Evolutionary conservation across 2,329 filamentous ascomycete genomes (phyloP).

Genomic region (Xylariaceae sp.): DNA sequence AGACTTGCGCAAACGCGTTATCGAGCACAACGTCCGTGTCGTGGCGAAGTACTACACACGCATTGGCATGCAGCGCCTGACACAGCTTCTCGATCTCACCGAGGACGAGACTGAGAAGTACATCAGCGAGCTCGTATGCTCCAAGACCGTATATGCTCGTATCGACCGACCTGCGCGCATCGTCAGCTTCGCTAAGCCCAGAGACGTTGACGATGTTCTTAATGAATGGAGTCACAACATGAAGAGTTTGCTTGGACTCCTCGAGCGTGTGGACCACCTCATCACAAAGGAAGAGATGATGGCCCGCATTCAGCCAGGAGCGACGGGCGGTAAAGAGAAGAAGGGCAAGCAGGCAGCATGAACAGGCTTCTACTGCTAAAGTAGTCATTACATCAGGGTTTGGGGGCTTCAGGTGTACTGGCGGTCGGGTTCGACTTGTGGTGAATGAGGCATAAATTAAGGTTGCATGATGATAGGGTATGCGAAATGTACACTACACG

Average conservation of each 20-base stretch:
- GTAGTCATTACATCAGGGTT: slow-evolving; percentile 18
- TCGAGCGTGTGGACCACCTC: slow-evolving; percentile 92
- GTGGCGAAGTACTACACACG: slow-evolving; percentile 98
- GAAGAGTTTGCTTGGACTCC: slow-evolving; percentile 79
- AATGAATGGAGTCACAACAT: slow-evolving; percentile 99
- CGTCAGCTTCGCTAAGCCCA: slow-evolving; percentile 90
- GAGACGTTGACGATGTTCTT: slow-evolving; percentile 89
- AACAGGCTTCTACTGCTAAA: background rate
- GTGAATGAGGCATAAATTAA: slow-evolving; percentile 14
- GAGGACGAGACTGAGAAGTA: slow-evolving; percentile 99
- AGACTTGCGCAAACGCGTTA: slow-evolving; percentile 94
- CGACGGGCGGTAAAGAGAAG: slow-evolving; percentile 38
- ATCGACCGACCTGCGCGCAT: slow-evolving; percentile 91
- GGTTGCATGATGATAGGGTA: slow-evolving; percentile 26
- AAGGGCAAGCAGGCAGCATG: slow-evolving; percentile 34
- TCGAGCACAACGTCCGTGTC: slow-evolving; percentile 97
- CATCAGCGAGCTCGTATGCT: slow-evolving; percentile 93
- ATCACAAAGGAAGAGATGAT: slow-evolving; percentile 99
- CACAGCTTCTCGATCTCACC: slow-evolving; percentile 81
- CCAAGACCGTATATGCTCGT: slow-evolving; percentile 96
- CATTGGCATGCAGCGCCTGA: slow-evolving; percentile 86
- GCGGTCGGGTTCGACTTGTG: slow-evolving; percentile 9
- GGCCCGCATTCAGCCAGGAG: slow-evolving; percentile 79
- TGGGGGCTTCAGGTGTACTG: background rate
- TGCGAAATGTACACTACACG: slow-evolving; percentile 29